These are phyloP conservation scores for Kodamaea arcana DNA, from an alignment of 1,139 yeast species.

Conservation along the genomic window DNA sequence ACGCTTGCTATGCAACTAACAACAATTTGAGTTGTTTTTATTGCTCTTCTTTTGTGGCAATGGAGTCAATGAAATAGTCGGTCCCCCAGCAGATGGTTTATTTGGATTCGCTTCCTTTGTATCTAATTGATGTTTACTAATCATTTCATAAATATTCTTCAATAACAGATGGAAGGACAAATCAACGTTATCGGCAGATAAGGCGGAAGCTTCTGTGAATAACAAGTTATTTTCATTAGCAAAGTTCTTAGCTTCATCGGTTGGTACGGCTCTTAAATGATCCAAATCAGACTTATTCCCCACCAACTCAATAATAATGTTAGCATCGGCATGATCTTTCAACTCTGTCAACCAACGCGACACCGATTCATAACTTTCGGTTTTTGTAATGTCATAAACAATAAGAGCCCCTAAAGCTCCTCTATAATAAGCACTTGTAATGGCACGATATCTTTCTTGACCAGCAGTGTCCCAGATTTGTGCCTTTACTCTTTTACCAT, in stretches of 20 bases:
- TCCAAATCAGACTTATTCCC: conserved; percentile 94
- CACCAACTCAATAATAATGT: conserved; percentile 92
- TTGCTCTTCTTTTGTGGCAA: conserved; percentile 78
- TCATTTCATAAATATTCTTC: conserved; percentile 90
- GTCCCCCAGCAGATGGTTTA: conserved; percentile 63
- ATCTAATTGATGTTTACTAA: conserved; percentile 82
- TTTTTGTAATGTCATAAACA: conserved; percentile 92
- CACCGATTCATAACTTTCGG: conserved; percentile 89
- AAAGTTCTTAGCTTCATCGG: conserved; percentile 94
- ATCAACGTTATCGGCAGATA: conserved; percentile 93
- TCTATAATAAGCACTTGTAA: conserved; percentile 94
- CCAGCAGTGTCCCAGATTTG: conserved; percentile 99
- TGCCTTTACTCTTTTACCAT: conserved; percentile 92
- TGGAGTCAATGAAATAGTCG: conserved; percentile 89
- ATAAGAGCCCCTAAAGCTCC: conserved; percentile 98
- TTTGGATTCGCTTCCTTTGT: conserved; percentile 50
- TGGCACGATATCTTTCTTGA: conserved; percentile 96
- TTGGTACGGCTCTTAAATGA: conserved; percentile 94
- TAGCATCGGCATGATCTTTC: conserved; percentile 95
- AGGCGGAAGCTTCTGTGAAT: conserved; percentile 96
- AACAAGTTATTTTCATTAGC: conserved; percentile 89
- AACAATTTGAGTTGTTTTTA: conserved; percentile 61
- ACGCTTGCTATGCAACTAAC: no score
- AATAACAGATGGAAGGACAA: conserved; percentile 88
- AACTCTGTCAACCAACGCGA: conserved; percentile 94